phyloP scores from a whole-genome alignment of 768 basidiomycete genomes.

The Collybia mongolica region DNA sequence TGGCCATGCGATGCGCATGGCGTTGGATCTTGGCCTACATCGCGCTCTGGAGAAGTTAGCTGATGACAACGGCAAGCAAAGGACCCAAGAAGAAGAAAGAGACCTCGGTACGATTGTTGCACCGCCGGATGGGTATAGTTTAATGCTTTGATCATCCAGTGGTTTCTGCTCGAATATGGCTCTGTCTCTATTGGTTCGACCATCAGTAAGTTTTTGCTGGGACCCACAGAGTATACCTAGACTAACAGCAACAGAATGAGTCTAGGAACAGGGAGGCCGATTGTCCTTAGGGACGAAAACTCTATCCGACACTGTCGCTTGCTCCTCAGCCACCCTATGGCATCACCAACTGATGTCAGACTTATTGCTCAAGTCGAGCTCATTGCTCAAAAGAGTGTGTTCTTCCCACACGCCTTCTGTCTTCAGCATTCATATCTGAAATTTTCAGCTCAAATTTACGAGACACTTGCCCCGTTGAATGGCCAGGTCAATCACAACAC shows the following conservation, averaged over 20 bases:
- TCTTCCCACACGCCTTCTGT: background rate
- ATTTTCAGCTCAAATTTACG: constrained; percentile 83
- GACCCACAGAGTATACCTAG: constrained; percentile 5
- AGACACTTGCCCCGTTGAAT: constrained; percentile 82
- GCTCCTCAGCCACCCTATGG: constrained; percentile 82
- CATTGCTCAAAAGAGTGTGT: constrained; percentile 85
- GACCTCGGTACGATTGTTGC: constrained; percentile 61
- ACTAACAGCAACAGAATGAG: constrained; percentile 61
- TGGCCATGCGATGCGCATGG: constrained; percentile 97
- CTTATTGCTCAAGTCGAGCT: constrained; percentile 87
- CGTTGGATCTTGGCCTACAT: constrained; percentile 89
- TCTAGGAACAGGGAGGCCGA: constrained; percentile 87
- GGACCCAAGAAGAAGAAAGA: constrained; percentile 80
- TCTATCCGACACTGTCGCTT: constrained; percentile 84
- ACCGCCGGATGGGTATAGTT: background rate
- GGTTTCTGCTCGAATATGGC: constrained; percentile 90
- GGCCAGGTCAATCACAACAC: constrained; percentile 86
- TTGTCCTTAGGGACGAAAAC: constrained; percentile 85
- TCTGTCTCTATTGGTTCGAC: constrained; percentile 95
- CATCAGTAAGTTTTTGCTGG: constrained; percentile 67
- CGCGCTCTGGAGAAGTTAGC: constrained; percentile 90
- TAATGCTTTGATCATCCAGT: constrained; percentile 41
- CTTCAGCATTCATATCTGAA: background rate
- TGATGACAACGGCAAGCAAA: constrained; percentile 65
- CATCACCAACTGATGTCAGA: constrained; percentile 85